Conservation (phyloP, 805 yeast genomes). For the Torulaspora delbrueckii region DNA sequence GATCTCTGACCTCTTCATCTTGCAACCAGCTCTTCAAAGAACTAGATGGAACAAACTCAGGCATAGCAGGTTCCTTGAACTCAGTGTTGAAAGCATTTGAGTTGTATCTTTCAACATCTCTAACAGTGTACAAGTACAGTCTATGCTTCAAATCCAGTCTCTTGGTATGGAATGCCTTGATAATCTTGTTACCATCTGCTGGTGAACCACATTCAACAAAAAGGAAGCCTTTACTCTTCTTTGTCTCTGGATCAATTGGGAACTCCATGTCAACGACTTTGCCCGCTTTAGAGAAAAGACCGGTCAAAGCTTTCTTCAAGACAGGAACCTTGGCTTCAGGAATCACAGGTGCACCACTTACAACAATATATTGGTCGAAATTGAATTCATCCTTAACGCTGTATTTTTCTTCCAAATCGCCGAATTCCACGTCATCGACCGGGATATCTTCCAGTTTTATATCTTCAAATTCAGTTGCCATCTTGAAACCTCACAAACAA, state of each 20-base stretch:
- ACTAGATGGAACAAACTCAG: slow-evolving; percentile 70
- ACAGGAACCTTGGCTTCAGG: slow-evolving; percentile 84
- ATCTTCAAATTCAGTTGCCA: slow-evolving; percentile 30
- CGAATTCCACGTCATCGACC: slow-evolving; percentile 68
- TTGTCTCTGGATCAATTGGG: slow-evolving; percentile 66
- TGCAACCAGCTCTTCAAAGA: slow-evolving; percentile 87
- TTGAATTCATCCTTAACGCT: slow-evolving; percentile 55
- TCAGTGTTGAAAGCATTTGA: slow-evolving; percentile 55
- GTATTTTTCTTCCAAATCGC: slow-evolving; percentile 78
- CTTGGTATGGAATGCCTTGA: slow-evolving; percentile 77
- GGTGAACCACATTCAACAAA: slow-evolving; percentile 75
- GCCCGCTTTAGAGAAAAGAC: slow-evolving; percentile 74
- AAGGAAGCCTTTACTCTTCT: slow-evolving; percentile 78
- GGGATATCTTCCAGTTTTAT: slow-evolving; percentile 44
- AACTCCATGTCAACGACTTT: slow-evolving; percentile 70
- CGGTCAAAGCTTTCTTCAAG: slow-evolving; percentile 76
- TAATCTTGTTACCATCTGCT: slow-evolving; percentile 69
- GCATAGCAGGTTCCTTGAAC: slow-evolving; percentile 66
- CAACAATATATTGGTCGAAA: slow-evolving; percentile 73
- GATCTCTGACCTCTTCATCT: slow-evolving; percentile 87
- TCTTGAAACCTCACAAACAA: slow-evolving; percentile 2
- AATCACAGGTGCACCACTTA: slow-evolving; percentile 94
- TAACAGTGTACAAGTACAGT: slow-evolving; percentile 72
- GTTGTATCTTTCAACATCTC: slow-evolving; percentile 78
- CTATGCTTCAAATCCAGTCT: slow-evolving; percentile 92